A percentile compares a stretch with the other conserved stretches of the same genome.
Conservation (phyloP, 2,329 filamentous ascomycete genomes). For the Cytospora leucostoma region DNA sequence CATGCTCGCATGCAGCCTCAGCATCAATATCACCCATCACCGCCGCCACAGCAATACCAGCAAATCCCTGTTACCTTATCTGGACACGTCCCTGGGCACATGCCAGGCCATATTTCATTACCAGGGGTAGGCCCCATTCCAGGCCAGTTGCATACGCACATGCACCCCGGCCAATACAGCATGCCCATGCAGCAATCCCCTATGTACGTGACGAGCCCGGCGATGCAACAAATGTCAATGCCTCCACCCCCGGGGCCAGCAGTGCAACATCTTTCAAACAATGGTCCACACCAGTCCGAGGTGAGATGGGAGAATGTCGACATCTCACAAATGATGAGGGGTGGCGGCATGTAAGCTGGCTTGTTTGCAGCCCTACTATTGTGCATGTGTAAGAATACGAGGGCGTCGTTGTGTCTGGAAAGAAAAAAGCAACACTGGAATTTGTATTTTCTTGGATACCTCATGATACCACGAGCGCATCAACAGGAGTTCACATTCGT, state of each 20-base stretch:
- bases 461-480: constrained; percentile 25
- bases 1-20: constrained; percentile 20
- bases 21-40: constrained; percentile 17
- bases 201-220: constrained; percentile 32
- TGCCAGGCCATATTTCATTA: constrained; percentile 21
- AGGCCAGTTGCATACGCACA: constrained; percentile 20
- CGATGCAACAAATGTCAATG: constrained; percentile 36
- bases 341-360: constrained; percentile 29
- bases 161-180: constrained; percentile 21
- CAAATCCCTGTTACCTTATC: constrained; percentile 20
- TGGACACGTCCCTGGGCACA: constrained; percentile 13
- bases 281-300: constrained; percentile 30
- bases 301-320: constrained; percentile 50
- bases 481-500: constrained; percentile 18
- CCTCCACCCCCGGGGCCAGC: constrained; percentile 33
- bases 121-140: constrained; percentile 15
- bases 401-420: neutral
- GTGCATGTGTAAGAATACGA: neutral
- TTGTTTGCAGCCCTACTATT: neutral
- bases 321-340: constrained; percentile 45
- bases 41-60: constrained; percentile 19
- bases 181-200: constrained; percentile 20
- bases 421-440: neutral
- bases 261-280: constrained; percentile 29
- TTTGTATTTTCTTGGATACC: constrained; percentile 17